A percentile compares a stretch with the other conserved stretches of the same genome.
These are phyloP conservation scores for Piloderma croceum DNA, from an alignment of 768 basidiomycete genomes.

Conservation along the genomic window DNA sequence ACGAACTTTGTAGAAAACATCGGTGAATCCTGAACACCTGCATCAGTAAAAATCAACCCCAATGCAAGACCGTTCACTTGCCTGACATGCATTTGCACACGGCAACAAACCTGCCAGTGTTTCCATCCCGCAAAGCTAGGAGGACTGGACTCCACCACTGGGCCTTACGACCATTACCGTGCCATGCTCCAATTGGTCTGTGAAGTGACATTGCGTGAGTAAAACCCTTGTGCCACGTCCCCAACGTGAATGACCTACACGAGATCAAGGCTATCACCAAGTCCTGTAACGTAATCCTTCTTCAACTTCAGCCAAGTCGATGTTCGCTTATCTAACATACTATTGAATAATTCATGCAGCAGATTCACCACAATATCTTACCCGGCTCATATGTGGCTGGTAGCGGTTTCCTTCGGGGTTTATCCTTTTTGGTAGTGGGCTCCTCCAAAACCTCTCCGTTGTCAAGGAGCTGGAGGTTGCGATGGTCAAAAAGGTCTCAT, in stretches of 20 bases:
- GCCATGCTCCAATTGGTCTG: conserved; percentile 78
- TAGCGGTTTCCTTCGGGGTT: conserved; percentile 54
- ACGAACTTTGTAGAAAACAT: conserved; percentile 69
- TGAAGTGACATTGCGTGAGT: neutral
- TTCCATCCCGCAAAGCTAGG: conserved; percentile 67
- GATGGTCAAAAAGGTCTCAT: too few species aligned
- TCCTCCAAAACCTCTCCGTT: conserved; percentile 37
- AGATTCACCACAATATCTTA: too few species aligned
- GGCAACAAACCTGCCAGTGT: conserved; percentile 58
- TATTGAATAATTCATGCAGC: too few species aligned
- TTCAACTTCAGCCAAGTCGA: conserved; percentile 89
- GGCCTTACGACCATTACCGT: conserved; percentile 84
- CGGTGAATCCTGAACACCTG: conserved; percentile 63
- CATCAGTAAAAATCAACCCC: neutral
- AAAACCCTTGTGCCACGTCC: neutral
- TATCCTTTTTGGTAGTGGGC: conserved; percentile 28
- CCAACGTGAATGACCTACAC: neutral
- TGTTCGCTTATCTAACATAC: conserved; percentile 66
- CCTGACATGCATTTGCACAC: conserved; percentile 91
- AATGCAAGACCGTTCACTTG: conserved; percentile 22
- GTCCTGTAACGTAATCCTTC: conserved; percentile 80
- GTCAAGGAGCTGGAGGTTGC: conserved; percentile 64
- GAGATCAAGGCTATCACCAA: conserved; percentile 72
- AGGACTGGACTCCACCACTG: conserved; percentile 92
- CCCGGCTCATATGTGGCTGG: conserved; percentile 85